Evolutionary conservation across 2,329 filamentous ascomycete genomes (phyloP).

Genomic region (Xylogone sp.): DNA sequence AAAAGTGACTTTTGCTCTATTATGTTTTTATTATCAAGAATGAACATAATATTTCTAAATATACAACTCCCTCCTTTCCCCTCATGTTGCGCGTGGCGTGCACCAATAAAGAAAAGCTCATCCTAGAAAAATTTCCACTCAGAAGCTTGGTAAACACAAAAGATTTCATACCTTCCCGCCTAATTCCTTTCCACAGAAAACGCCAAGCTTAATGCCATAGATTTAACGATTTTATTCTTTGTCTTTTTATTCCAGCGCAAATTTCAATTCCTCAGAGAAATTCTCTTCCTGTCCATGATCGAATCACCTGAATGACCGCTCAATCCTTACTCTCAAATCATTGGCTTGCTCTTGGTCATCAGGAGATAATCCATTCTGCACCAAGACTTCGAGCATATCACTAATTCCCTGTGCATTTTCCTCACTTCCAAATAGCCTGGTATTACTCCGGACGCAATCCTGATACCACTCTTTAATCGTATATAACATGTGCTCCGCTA

Average conservation of each 20-base stretch:
- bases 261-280: neutral
- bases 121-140: neutral
- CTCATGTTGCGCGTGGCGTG: neutral
- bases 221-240: neutral
- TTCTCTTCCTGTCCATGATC: neutral
- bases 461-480: constrained; percentile 58
- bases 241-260: neutral
- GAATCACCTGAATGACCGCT: constrained; percentile 33
- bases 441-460: constrained; percentile 49
- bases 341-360: constrained; percentile 34
- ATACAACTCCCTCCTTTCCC: neutral
- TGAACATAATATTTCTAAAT: neutral
- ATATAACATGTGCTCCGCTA: constrained; percentile 61
- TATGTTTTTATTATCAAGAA: neutral
- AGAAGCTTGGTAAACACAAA: no score
- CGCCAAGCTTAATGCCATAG: neutral
- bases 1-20: no score
- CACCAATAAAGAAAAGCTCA: neutral
- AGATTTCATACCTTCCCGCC: neutral
- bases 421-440: constrained; percentile 55
- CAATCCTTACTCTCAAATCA: constrained; percentile 36
- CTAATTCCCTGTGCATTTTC: constrained; percentile 47
- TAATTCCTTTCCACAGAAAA: neutral
- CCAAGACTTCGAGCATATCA: constrained; percentile 40
- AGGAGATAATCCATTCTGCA: constrained; percentile 36